A percentile compares a stretch with the other conserved stretches of the same genome.
These are phyloP conservation scores for Brassica cretica DNA, from an alignment of 345 rosid genomes.

Conservation along the genomic window DNA sequence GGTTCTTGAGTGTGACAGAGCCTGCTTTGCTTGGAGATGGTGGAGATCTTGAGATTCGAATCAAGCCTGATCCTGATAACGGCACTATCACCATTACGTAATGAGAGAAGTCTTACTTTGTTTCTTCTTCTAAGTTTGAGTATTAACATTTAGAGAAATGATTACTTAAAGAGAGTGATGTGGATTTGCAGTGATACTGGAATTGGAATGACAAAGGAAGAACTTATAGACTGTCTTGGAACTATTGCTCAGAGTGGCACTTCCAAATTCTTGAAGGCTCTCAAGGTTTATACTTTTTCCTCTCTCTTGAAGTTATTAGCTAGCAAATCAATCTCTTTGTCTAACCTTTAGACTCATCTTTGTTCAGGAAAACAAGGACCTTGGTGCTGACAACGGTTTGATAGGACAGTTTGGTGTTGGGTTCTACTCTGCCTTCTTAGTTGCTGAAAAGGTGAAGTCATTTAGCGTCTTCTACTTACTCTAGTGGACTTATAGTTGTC, in stretches of 20 bases:
- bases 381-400: conserved; percentile 87
- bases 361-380: conserved; percentile 78
- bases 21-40: not conserved
- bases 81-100: not conserved
- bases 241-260: not conserved
- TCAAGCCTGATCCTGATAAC: not conserved
- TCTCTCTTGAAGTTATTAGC: no score
- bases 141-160: not conserved
- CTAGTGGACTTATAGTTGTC: not conserved
- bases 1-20: not conserved
- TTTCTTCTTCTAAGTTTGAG: no score
- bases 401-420: conserved; percentile 99
- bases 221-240: no score
- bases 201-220: no score
- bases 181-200: not conserved
- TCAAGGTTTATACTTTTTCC: not conserved
- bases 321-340: not conserved
- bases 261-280: not conserved
- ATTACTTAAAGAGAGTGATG: not conserved
- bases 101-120: not conserved
- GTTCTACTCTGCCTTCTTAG: conserved; percentile 97
- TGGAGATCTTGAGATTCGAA: not conserved
- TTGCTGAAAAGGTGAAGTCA: conserved; percentile 74
- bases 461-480: not conserved
- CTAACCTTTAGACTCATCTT: no score